Evolutionary conservation across 306 rosid species (phyloP).

Genomic region (Boehmeria nivea): DNA sequence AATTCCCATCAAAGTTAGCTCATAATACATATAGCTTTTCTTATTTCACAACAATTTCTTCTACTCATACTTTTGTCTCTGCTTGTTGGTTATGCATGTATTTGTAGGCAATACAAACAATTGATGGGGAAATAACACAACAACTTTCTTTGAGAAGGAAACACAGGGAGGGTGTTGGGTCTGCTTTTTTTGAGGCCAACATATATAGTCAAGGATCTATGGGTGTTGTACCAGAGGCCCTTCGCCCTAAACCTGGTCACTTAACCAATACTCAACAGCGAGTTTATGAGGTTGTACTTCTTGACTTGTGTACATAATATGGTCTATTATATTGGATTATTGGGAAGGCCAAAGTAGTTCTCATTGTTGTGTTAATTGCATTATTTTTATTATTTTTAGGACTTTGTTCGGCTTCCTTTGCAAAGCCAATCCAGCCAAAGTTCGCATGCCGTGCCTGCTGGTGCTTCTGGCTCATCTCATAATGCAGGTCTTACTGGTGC

Average conservation of each 20-base stretch:
- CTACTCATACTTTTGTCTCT: neutral
- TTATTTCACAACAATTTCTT: neutral
- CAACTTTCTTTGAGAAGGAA: conserved; percentile 88
- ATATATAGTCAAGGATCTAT: conserved; percentile 77
- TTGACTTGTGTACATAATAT: conserved; percentile 5
- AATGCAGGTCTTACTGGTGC: conserved; percentile 47
- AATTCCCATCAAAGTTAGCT: no score
- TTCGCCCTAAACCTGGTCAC: conserved; percentile 97
- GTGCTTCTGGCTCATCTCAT: conserved; percentile 49
- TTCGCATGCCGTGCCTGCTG: conserved; percentile 58
- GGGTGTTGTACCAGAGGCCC: conserved; percentile 91
- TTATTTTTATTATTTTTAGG: conserved; percentile 35
- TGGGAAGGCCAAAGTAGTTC: conserved; percentile 13
- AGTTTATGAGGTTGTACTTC: conserved; percentile 72
- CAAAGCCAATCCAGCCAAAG: conserved; percentile 79
- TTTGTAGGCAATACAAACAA: conserved; percentile 72
- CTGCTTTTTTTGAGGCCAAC: conserved; percentile 72
- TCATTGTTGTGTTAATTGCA: neutral
- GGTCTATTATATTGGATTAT: conserved; percentile 1
- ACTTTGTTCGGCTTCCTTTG: conserved; percentile 97
- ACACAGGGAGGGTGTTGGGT: conserved; percentile 74
- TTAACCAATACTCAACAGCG: conserved; percentile 83
- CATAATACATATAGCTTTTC: no score
- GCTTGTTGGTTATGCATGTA: no score
- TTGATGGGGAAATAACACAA: conserved; percentile 80